Conservation (phyloP, 2,329 filamentous ascomycete genomes). For the Penicillium frequentans region DNA sequence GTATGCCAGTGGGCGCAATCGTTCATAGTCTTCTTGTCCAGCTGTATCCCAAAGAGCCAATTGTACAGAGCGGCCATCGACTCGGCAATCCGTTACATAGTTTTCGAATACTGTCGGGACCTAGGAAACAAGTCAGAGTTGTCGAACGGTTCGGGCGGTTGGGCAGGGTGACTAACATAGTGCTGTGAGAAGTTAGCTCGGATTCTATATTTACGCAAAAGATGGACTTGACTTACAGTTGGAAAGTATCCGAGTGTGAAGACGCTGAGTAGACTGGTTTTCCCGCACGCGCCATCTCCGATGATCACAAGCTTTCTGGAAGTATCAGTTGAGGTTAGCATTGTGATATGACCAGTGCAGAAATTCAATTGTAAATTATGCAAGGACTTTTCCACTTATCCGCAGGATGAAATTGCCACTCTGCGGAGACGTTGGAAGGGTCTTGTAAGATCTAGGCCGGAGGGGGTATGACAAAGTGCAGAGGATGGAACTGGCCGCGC, state of each 20-base stretch:
- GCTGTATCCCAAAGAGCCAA: slow-evolving; percentile 99
- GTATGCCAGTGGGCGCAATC: slow-evolving; percentile 90
- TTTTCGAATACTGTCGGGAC: slow-evolving; percentile 99
- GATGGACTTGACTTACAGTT: slow-evolving; percentile 65
- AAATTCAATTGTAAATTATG: background rate
- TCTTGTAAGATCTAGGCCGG: slow-evolving; percentile 6
- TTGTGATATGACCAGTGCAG: background rate
- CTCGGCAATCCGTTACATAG: slow-evolving; percentile 97
- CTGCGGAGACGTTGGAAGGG: background rate
- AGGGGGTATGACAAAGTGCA: slow-evolving; percentile 7
- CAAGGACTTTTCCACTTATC: background rate
- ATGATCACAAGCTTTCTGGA: slow-evolving; percentile 93
- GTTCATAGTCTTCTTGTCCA: slow-evolving; percentile 97
- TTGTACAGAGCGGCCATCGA: slow-evolving; percentile 98
- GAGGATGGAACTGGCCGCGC: slow-evolving; percentile 24
- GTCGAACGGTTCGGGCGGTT: background rate
- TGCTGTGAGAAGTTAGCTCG: slow-evolving; percentile 36
- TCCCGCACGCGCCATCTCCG: slow-evolving; percentile 95
- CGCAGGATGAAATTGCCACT: background rate
- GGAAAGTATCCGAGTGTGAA: slow-evolving; percentile 98
- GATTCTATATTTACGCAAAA: slow-evolving; percentile 17
- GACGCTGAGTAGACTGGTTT: slow-evolving; percentile 94
- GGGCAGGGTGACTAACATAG: slow-evolving; percentile 40
- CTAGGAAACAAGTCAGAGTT: slow-evolving; percentile 41
- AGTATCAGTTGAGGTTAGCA: slow-evolving; percentile 19